Conservation (phyloP, 371 early-diverging fungal genomes). For the Mortierella sp. region DNA sequence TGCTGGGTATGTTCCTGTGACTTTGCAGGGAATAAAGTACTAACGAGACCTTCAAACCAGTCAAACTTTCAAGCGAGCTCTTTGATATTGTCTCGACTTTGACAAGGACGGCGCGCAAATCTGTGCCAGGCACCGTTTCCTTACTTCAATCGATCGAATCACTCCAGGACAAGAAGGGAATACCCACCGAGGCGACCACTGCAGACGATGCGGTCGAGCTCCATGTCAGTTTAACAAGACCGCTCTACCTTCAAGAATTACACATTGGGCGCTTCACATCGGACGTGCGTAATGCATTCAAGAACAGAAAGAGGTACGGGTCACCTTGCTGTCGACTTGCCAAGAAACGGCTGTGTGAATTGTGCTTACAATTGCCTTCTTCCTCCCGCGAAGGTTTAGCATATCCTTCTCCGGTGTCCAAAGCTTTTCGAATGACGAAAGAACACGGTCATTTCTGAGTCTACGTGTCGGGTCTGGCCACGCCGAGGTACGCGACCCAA, state of each 20-base stretch:
- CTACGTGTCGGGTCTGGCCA: conserved; percentile 48
- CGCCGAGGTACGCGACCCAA: conserved; percentile 26
- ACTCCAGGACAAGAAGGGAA: not conserved
- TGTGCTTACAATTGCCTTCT: no score
- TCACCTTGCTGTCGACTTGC: no score
- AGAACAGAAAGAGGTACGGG: conserved; percentile 25
- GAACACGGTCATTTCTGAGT: conserved; percentile 45
- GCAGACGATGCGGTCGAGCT: conserved; percentile 36
- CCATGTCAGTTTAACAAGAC: conserved; percentile 45
- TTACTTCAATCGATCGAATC: conserved; percentile 31
- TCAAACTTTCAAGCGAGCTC: conserved; percentile 31
- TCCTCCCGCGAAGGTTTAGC: conserved; percentile 42
- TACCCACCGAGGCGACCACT: conserved; percentile 12
- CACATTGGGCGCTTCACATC: conserved; percentile 34
- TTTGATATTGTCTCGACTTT: conserved; percentile 32
- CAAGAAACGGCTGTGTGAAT: no score
- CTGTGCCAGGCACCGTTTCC: conserved; percentile 21
- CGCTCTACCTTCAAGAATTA: conserved; percentile 36
- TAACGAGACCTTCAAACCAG: not conserved
- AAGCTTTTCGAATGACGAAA: conserved; percentile 44
- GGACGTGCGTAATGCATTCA: conserved; percentile 33
- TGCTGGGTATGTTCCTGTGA: not conserved
- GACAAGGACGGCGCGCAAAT: conserved; percentile 15
- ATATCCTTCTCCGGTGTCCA: conserved; percentile 44
- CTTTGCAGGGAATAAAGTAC: not conserved